phyloP scores from a whole-genome alignment of 2,329 filamentous ascomycete species.

The Hortaea sp. region DNA sequence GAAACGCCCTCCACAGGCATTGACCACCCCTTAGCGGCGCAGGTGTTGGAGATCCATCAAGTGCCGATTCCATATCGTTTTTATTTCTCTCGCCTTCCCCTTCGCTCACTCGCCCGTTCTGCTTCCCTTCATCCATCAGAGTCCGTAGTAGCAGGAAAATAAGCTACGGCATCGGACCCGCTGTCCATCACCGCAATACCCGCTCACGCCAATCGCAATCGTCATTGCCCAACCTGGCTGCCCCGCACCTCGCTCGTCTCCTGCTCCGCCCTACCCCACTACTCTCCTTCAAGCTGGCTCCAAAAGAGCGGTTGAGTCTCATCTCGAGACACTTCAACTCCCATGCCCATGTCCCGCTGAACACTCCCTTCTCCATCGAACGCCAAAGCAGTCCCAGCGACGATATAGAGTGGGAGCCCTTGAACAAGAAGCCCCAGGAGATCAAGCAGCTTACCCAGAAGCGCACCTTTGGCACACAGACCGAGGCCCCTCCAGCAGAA shows the following conservation, averaged over 20 bases:
- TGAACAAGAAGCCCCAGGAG: conserved; percentile 1
- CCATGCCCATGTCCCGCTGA: conserved; percentile 46
- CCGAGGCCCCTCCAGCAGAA: conserved; percentile 17
- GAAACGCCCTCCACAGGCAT: background rate
- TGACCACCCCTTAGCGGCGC: background rate
- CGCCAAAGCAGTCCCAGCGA: conserved; percentile 41
- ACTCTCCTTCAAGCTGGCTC: conserved; percentile 34
- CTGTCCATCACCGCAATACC: background rate
- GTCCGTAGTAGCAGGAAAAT: too few species aligned
- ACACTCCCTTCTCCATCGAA: conserved; percentile 55
- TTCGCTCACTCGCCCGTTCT: background rate
- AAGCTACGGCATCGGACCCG: too few species aligned
- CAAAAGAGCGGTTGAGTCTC: conserved; percentile 36
- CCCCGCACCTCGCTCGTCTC: conserved; percentile 9
- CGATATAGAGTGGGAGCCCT: conserved; percentile 39
- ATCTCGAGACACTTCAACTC: conserved; percentile 52
- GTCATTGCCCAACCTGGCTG: conserved; percentile 11
- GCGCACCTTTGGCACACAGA: conserved; percentile 15
- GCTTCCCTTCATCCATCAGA: background rate
- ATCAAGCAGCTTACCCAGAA: conserved; percentile 15
- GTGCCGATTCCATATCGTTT: background rate
- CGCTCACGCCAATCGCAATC: conserved; percentile 1
- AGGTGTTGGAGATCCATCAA: background rate
- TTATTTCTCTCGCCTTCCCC: too few species aligned
- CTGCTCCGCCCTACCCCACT: conserved; percentile 7